Evolutionary conservation across 2,329 filamentous ascomycete species (phyloP), one percentile per base, ranked within the genome.

Genomic region (Neofusicoccum parvum): DNA sequence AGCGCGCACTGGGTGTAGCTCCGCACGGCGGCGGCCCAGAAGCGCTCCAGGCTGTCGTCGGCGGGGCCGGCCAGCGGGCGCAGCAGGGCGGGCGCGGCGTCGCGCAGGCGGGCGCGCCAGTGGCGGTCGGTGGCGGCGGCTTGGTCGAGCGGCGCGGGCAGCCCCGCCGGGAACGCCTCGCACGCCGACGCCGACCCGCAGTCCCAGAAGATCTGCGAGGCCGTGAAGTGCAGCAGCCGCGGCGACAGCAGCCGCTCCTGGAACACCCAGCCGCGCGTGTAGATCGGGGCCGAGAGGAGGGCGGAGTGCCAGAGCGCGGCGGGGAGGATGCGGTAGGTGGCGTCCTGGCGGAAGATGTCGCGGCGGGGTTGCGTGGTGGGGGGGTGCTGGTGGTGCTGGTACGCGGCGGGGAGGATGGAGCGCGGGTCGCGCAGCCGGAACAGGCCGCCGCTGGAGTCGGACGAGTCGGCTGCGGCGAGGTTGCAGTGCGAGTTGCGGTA

Each of bases 201-300:
- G 41, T 75, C 73, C 73, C 72, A 75, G 62, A 73, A 72, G 0
- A 75, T 67, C 56, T 75, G 72, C 9, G 62, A 46, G 2, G 62
- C 43, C 1, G 70, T 65, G 45, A 73, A 75, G 41, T 75, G 73
- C 1, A 74, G 59, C 32, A 73, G 69, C 5, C 73, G 68, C 0
- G 72, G 72, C 12, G 73, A 51, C 5, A 75, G 66, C 69, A 74
- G 71, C 15, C 72, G 69, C 65, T 74, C 73, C 73, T 75, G 73
- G 50, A 73, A 74, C 3, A 75, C 73, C 73, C 73, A 74, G n/a
- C 23, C 54, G 10, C 54, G 39, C 2, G 45, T 65, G 41, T 74
- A 74, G 2, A 74, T 15, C 2, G 17, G 14, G 0, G 67, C 66
- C 5, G 66, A n/a, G 11, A 74, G 67, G 23, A 75, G 60, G 23